Percentiles rank a stretch among this genome's conserved stretches.
These are phyloP conservation scores for Claviceps sp. DNA, from an alignment of 2,329 filamentous ascomycete genomes.

Conservation along the genomic window DNA sequence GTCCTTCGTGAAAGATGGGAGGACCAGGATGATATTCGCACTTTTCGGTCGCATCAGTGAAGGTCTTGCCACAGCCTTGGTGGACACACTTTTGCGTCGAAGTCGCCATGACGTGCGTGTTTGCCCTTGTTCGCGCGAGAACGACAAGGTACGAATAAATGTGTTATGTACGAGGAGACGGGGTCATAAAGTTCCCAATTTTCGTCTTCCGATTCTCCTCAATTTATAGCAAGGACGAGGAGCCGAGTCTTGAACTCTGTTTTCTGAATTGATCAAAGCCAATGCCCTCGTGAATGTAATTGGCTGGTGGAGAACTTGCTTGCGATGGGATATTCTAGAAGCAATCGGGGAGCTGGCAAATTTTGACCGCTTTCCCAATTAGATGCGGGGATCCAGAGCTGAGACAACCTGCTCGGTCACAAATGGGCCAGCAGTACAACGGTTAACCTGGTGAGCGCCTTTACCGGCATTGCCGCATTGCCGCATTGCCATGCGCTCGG, in stretches of 20 bases:
- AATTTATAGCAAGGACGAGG: not conserved
- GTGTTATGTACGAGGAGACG: not conserved
- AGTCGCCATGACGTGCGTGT: constrained; percentile 26
- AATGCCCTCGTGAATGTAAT: not conserved
- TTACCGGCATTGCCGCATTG: too few relatives aligned
- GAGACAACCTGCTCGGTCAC: too few relatives aligned
- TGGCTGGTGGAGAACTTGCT: constrained; percentile 8
- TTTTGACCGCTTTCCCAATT: constrained; percentile 22
- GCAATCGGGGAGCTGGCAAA: constrained; percentile 6
- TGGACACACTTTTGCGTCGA: constrained; percentile 88
- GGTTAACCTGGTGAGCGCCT: too few relatives aligned
- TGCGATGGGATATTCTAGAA: constrained; percentile 29
- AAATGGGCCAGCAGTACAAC: too few relatives aligned
- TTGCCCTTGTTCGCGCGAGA: not conserved
- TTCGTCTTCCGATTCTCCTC: not conserved
- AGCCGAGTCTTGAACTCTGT: too few relatives aligned
- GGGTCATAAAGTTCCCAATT: not conserved
- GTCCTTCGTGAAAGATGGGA: constrained; percentile 92
- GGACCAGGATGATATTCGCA: constrained; percentile 90
- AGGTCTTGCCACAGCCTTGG: constrained; percentile 86
- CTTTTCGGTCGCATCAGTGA: constrained; percentile 66
- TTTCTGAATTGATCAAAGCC: too few relatives aligned
- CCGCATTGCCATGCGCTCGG: too few relatives aligned
- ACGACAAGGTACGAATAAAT: not conserved
- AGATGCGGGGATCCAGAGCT: constrained; percentile 16